These are phyloP conservation scores for Sindora glabra DNA, from an alignment of 306 rosid genomes.

Conservation along the genomic window DNA sequence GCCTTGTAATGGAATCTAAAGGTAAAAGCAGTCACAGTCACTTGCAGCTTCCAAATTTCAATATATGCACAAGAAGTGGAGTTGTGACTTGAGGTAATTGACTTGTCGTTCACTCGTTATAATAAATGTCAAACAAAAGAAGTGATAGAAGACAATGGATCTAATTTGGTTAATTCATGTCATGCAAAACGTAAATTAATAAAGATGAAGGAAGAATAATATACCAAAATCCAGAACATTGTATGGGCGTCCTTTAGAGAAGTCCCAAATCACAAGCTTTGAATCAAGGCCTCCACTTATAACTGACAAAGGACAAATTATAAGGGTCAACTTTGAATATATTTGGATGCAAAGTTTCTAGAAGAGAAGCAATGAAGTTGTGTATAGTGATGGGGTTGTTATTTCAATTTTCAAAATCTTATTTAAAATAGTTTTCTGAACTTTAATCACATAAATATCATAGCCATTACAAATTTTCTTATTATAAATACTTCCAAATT, in stretches of 20 bases:
- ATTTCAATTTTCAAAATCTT: neutral
- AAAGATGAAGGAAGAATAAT: slow-evolving; percentile 6
- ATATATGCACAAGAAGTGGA: neutral
- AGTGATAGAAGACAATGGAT: neutral
- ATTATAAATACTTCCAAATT: neutral
- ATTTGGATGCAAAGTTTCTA: slow-evolving; percentile 2
- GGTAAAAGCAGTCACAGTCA: neutral
- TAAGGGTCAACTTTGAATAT: slow-evolving; percentile 5
- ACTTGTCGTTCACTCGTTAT: neutral
- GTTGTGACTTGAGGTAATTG: neutral
- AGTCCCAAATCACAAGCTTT: slow-evolving; percentile 82
- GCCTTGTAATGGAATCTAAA: neutral
- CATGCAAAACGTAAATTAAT: neutral
- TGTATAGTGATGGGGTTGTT: neutral
- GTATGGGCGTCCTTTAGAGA: slow-evolving; percentile 73
- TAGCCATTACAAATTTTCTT: neutral
- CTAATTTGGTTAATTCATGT: neutral
- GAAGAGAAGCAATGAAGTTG: slow-evolving; percentile 5
- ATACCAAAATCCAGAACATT: slow-evolving; percentile 66
- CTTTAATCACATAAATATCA: neutral
- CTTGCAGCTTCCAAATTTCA: neutral
- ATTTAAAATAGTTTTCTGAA: neutral
- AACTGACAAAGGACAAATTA: slow-evolving; percentile 37
- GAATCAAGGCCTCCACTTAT: slow-evolving; percentile 94
- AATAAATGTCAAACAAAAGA: neutral